phyloP scores from a whole-genome alignment of 345 rosid species.

The Citrus hindsii region DNA sequence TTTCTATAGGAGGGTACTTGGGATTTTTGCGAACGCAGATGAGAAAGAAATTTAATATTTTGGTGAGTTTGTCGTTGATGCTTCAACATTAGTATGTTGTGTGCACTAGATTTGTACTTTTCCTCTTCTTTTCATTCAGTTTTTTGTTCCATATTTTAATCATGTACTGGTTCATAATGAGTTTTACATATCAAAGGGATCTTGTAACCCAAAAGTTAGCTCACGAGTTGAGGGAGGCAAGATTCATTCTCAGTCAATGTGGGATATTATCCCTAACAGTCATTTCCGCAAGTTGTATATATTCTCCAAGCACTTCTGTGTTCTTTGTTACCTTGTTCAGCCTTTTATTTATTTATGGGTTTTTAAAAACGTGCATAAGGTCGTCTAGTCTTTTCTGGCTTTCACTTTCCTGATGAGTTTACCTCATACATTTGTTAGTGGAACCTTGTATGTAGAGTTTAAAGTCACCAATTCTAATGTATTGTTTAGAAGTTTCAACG shows the following conservation, averaged over 20 bases:
- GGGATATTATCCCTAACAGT: too few relatives aligned
- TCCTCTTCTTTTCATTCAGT: background rate
- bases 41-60: constrained; percentile 71
- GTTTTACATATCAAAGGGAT: background rate
- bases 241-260: too few relatives aligned
- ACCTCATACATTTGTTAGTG: background rate
- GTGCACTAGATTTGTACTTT: background rate
- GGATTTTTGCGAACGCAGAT: constrained; percentile 70
- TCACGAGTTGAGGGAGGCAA: too few relatives aligned
- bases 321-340: background rate
- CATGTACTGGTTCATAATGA: background rate
- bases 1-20: constrained; percentile 54
- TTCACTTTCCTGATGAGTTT: background rate
- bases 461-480: background rate
- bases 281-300: background rate
- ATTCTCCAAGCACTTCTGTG: background rate
- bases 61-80: constrained; percentile 41
- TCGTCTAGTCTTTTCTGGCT: background rate
- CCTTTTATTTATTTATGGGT: background rate
- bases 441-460: background rate
- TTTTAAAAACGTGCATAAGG: background rate
- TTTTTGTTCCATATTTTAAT: background rate
- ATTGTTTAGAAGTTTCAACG: background rate
- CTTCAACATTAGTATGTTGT: background rate
- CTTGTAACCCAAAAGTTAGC: background rate